phyloP scores from a whole-genome alignment of 768 basidiomycete genomes.

The Panaeolus cyanescens region DNA sequence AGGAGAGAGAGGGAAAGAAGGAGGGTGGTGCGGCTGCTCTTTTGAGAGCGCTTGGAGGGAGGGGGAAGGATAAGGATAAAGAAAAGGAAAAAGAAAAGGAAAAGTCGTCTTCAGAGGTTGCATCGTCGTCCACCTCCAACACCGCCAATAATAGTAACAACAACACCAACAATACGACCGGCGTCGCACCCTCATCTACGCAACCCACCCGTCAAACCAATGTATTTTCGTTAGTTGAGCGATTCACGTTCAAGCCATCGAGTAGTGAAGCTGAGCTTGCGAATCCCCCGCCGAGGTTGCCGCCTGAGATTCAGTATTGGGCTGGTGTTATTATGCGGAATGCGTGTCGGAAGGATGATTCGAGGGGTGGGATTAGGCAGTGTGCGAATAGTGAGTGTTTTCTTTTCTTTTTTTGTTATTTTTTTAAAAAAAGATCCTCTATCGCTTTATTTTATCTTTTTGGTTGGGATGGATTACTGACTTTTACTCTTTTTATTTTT shows the following conservation, averaged over 20 bases:
- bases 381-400: conserved; percentile 87
- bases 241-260: conserved; percentile 94
- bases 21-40: conserved; percentile 1
- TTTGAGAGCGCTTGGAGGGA: neutral
- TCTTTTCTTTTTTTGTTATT: conserved; percentile 4
- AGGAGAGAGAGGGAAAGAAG: conserved; percentile 44
- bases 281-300: conserved; percentile 70
- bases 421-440: neutral
- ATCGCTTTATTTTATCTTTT: neutral
- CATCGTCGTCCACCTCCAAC: conserved; percentile 6
- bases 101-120: conserved; percentile 10
- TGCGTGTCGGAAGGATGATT: conserved; percentile 97
- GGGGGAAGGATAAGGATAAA: conserved; percentile 15
- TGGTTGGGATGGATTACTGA: neutral
- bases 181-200: conserved; percentile 22
- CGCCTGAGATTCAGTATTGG: conserved; percentile 97
- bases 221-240: conserved; percentile 93
- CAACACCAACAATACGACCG: conserved; percentile 4
- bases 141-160: conserved; percentile 4
- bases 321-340: conserved; percentile 99
- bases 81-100: conserved; percentile 30
- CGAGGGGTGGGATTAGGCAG: conserved; percentile 88
- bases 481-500: neutral
- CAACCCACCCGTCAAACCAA: conserved; percentile 86
- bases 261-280: conserved; percentile 72